Evolutionary conservation across 2,329 filamentous ascomycete species (phyloP).

Genomic region (Colletotrichum sp.): DNA sequence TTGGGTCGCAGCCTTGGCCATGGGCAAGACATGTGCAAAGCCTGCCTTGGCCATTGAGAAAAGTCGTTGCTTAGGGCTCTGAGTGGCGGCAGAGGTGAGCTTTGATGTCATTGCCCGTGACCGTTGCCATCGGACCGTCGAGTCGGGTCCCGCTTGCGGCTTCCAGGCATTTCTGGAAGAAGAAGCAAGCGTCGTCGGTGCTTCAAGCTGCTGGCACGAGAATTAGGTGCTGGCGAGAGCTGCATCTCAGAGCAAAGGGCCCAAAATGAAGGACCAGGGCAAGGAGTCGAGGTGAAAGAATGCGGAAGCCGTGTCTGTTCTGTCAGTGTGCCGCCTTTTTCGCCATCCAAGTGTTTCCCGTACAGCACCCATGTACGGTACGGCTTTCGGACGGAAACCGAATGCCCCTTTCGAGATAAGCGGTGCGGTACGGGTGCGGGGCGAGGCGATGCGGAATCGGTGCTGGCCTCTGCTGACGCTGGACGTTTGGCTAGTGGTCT

Average conservation of each 20-base stretch:
- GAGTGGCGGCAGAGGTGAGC: background rate
- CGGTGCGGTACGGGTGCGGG: background rate
- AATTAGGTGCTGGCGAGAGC: background rate
- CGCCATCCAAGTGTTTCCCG: background rate
- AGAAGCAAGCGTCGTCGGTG: background rate
- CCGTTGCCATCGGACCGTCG: constrained; percentile 3
- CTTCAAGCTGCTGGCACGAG: background rate
- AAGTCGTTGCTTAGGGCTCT: background rate
- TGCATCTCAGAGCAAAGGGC: background rate
- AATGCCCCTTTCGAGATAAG: background rate
- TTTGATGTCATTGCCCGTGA: background rate
- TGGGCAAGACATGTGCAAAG: background rate
- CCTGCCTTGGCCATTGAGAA: background rate
- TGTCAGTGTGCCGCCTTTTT: background rate
- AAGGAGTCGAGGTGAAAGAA: background rate
- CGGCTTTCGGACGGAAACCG: constrained; percentile 6
- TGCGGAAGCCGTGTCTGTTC: background rate
- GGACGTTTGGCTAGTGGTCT: background rate
- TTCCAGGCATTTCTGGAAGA: constrained; percentile 18
- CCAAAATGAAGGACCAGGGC: background rate
- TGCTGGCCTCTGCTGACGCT: background rate
- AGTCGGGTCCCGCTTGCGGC: background rate
- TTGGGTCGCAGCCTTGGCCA: background rate
- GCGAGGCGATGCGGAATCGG: background rate
- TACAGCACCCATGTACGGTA: background rate